Evolutionary conservation across 164 flowering plant species (phyloP).

Genomic region (Platanus orientalis): DNA sequence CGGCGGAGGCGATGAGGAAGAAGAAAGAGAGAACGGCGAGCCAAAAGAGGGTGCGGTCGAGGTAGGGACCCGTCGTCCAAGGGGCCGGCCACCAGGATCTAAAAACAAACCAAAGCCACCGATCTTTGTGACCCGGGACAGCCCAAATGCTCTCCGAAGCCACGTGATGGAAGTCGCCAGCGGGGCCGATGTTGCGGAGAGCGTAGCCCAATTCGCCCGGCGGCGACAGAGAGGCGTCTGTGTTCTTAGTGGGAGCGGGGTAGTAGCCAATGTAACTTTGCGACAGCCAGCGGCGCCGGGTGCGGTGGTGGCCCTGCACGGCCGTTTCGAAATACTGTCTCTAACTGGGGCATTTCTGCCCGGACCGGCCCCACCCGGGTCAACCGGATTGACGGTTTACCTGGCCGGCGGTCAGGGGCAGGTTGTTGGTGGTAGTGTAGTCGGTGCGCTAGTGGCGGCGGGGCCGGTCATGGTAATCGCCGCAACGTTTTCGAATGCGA

Average conservation of each 20-base stretch:
- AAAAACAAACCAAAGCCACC: constrained; percentile 79
- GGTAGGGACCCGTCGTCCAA: constrained; percentile 46
- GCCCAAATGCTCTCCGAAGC: constrained; percentile 77
- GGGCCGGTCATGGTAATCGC: constrained; percentile 78
- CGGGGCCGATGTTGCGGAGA: constrained; percentile 64
- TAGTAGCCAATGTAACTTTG: constrained; percentile 65
- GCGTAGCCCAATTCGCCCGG: constrained; percentile 60
- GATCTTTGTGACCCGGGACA: constrained; percentile 66
- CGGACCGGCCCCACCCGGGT: constrained; percentile 71
- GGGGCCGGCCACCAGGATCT: constrained; percentile 70
- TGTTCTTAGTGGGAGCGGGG: constrained; percentile 66
- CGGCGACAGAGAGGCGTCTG: constrained; percentile 73
- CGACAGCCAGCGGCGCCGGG: constrained; percentile 69
- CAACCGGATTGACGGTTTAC: constrained; percentile 72
- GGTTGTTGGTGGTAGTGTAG: constrained; percentile 71
- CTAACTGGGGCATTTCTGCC: constrained; percentile 72
- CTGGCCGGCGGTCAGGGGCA: constrained; percentile 70
- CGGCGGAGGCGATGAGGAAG: constrained; percentile 32
- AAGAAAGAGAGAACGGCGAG: constrained; percentile 37
- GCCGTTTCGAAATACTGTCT: constrained; percentile 74
- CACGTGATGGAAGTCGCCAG: constrained; percentile 68
- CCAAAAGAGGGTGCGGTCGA: constrained; percentile 68
- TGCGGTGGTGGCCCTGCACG: constrained; percentile 56
- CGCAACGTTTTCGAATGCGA: constrained; percentile 70
- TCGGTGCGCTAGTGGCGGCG: constrained; percentile 61